phyloP scores from a whole-genome alignment of 257 asterid species.

The Striga asiatica region DNA sequence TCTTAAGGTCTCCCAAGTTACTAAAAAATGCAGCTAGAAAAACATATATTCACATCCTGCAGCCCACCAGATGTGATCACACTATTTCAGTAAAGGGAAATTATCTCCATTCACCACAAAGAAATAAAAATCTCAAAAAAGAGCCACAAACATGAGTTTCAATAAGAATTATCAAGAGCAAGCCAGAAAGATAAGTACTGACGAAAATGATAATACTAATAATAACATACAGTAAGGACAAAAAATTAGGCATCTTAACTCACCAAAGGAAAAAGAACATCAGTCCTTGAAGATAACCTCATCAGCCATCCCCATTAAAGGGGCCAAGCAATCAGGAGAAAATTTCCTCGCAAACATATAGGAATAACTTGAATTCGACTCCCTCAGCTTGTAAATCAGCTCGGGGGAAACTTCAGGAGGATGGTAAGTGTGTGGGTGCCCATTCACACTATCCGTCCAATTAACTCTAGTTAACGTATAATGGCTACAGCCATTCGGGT shows the following conservation, averaged over 20 bases:
- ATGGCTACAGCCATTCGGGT: conserved; percentile 46
- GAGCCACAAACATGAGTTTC: too few relatives aligned
- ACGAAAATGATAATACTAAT: too few relatives aligned
- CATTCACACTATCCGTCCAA: conserved; percentile 70
- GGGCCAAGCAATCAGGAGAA: conserved; percentile 65
- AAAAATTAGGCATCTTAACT: conserved; percentile 19
- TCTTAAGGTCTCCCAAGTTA: too few relatives aligned
- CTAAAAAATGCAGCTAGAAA: too few relatives aligned
- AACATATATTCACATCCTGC: too few relatives aligned
- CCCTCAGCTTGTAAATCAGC: conserved; percentile 56
- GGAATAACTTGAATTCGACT: conserved; percentile 48
- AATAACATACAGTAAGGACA: neutral
- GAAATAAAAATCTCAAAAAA: too few relatives aligned
- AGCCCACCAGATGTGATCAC: too few relatives aligned
- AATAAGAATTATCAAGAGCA: too few relatives aligned
- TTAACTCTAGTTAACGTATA: conserved; percentile 74
- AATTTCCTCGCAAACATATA: conserved; percentile 77
- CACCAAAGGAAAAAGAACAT: conserved; percentile 32
- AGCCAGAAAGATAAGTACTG: too few relatives aligned
- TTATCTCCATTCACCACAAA: too few relatives aligned
- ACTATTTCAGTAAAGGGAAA: too few relatives aligned
- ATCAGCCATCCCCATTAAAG: conserved; percentile 64
- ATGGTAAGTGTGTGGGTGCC: conserved; percentile 84
- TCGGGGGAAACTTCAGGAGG: conserved; percentile 52
- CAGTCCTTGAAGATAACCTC: conserved; percentile 71